Percentiles rank a stretch among this genome's conserved stretches.
Conservation (phyloP, 371 early-diverging fungal genomes). For the Mortierella sp. region DNA sequence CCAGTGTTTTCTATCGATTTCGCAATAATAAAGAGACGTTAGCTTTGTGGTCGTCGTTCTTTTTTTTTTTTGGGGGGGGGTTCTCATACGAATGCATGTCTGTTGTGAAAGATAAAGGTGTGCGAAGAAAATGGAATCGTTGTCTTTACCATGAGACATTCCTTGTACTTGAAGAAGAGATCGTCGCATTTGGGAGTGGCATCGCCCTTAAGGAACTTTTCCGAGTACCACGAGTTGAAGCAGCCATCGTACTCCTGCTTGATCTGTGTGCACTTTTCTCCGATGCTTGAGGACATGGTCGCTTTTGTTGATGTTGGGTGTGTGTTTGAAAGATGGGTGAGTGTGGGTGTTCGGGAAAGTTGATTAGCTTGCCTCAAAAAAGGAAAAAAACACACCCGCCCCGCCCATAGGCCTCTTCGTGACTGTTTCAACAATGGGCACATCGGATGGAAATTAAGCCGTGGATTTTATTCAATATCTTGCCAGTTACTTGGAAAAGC, state of each 20-base stretch:
- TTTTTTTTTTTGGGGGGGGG: neutral
- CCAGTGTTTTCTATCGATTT: slow-evolving; percentile 71
- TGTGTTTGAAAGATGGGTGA: neutral
- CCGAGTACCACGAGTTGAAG: slow-evolving; percentile 96
- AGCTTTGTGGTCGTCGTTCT: neutral
- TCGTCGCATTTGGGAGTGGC: slow-evolving; percentile 86
- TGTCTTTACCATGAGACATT: slow-evolving; percentile 81
- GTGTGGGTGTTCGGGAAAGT: neutral
- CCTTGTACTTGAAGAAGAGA: slow-evolving; percentile 86
- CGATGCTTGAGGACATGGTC: slow-evolving; percentile 82
- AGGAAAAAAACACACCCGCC: neutral
- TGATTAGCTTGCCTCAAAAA: slow-evolving; percentile 9
- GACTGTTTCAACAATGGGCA: neutral
- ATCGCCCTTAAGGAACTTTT: slow-evolving; percentile 92
- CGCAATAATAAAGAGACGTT: neutral
- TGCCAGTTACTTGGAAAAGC: slow-evolving; percentile 8
- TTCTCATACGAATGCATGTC: neutral
- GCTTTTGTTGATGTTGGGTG: neutral
- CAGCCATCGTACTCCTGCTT: slow-evolving; percentile 94
- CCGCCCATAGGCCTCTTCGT: neutral
- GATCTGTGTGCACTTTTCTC: slow-evolving; percentile 87
- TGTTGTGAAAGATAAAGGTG: neutral
- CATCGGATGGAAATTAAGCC: neutral
- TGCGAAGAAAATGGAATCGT: neutral
- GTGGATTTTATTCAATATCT: neutral